These are phyloP conservation scores for Ceratobasidium sp. DNA, from an alignment of 1,284 basidiomycete genomes.

Conservation along the genomic window DNA sequence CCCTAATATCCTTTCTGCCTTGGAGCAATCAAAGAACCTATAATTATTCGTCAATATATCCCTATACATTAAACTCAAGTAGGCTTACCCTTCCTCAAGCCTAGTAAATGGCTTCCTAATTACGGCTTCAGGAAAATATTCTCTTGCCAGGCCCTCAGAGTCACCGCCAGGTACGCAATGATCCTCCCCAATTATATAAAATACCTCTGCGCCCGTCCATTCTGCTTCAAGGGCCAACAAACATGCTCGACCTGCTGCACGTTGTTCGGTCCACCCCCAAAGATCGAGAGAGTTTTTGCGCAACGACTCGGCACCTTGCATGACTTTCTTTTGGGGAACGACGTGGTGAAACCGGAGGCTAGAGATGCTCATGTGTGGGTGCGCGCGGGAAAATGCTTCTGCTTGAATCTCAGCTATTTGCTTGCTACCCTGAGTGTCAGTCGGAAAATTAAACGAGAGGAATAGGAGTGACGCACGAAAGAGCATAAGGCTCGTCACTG, in stretches of 20 bases:
- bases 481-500: conserved; percentile 28
- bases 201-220: conserved; percentile 49
- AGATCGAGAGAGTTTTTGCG: conserved; percentile 42
- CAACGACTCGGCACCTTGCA: neutral
- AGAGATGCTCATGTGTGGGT: conserved; percentile 48
- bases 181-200: conserved; percentile 47
- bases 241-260: conserved; percentile 47
- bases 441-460: conserved; percentile 38
- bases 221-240: conserved; percentile 46
- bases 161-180: conserved; percentile 39
- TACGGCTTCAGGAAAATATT: conserved; percentile 44
- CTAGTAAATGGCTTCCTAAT: conserved; percentile 45
- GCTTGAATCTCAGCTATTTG: conserved; percentile 51
- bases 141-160: conserved; percentile 43
- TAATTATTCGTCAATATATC: conserved; percentile 33
- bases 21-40: conserved; percentile 47
- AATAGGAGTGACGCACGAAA: conserved; percentile 7
- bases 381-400: conserved; percentile 45
- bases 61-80: neutral
- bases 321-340: conserved; percentile 24
- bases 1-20: conserved; percentile 49
- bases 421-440: conserved; percentile 48
- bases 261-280: conserved; percentile 47
- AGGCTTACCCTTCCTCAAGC: conserved; percentile 10
- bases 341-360: conserved; percentile 50